These are phyloP conservation scores for Annulohypoxylon nitens DNA, from an alignment of 495 filamentous ascomycete genomes.

Conservation along the genomic window DNA sequence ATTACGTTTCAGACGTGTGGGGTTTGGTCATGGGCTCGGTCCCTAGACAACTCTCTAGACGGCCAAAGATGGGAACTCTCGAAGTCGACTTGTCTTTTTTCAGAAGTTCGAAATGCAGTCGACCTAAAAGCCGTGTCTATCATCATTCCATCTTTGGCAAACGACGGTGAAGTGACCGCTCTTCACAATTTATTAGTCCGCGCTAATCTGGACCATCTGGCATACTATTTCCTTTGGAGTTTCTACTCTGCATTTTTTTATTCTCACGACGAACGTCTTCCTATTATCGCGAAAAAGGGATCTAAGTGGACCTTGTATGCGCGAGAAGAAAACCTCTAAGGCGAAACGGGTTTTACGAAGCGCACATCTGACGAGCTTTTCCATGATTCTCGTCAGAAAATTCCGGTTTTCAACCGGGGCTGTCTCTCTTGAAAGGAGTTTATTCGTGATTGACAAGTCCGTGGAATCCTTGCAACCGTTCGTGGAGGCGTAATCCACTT, in stretches of 20 bases:
- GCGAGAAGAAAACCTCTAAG: not conserved
- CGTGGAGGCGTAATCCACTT: constrained; percentile 40
- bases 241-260: constrained; percentile 10
- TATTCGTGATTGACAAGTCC: constrained; percentile 40
- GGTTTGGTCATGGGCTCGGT: constrained; percentile 35
- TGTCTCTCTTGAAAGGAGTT: constrained; percentile 33
- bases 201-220: constrained; percentile 24
- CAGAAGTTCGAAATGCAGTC: constrained; percentile 35
- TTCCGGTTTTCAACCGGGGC: constrained; percentile 31
- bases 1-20: constrained; percentile 45
- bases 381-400: constrained; percentile 23
- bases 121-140: constrained; percentile 30
- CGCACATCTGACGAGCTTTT: constrained; percentile 6
- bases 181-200: constrained; percentile 20
- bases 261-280: constrained; percentile 5
- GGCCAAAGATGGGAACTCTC: constrained; percentile 41
- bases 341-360: constrained; percentile 4
- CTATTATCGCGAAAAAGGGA: constrained; percentile 3
- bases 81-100: constrained; percentile 33
- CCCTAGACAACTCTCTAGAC: constrained; percentile 14
- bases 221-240: constrained; percentile 12
- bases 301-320: constrained; percentile 9
- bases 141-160: constrained; percentile 28
- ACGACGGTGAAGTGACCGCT: constrained; percentile 48
- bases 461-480: constrained; percentile 46